phyloP scores from a whole-genome alignment of 176 grass and related monocot genomes.

The Paspalum vaginatum region DNA sequence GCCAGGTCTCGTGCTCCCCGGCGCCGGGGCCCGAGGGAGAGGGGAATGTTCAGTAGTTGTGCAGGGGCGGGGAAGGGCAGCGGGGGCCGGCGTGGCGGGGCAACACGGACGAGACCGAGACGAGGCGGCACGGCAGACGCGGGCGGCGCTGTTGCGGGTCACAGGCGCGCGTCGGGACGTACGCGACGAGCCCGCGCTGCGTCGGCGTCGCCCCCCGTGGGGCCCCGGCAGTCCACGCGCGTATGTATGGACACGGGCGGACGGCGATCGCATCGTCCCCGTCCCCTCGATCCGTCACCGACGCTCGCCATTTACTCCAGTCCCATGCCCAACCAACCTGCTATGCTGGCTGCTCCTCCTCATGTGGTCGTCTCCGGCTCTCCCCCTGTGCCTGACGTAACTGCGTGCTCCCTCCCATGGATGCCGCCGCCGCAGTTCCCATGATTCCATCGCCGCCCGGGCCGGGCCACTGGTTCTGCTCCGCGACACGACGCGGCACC shows the following conservation, averaged over 20 bases:
- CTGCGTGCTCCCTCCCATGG: no score
- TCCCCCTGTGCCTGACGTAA: no score
- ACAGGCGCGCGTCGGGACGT: slow-evolving; percentile 20
- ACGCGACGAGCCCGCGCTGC: neutral
- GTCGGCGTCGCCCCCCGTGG: neutral
- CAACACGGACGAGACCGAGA: neutral
- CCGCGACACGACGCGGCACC: neutral
- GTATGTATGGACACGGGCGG: neutral
- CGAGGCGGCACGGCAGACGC: neutral
- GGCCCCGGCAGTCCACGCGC: slow-evolving; percentile 1
- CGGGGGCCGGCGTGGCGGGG: neutral
- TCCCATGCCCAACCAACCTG: neutral
- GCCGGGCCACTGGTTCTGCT: neutral
- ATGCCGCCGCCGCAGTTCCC: no score
- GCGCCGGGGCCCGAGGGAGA: neutral
- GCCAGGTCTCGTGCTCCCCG: neutral
- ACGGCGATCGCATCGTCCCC: neutral
- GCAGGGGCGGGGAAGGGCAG: no score
- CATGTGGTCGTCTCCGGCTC: no score
- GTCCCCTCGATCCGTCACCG: neutral
- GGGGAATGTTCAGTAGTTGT: no score
- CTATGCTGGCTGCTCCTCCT: no score
- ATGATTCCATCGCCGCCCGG: no score
- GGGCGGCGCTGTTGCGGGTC: neutral
- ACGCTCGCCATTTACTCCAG: slow-evolving; percentile 23